Base-by-base conservation (phyloP, 1,139 yeast genomes). In the Arxiozyma heterogenica region DNA sequence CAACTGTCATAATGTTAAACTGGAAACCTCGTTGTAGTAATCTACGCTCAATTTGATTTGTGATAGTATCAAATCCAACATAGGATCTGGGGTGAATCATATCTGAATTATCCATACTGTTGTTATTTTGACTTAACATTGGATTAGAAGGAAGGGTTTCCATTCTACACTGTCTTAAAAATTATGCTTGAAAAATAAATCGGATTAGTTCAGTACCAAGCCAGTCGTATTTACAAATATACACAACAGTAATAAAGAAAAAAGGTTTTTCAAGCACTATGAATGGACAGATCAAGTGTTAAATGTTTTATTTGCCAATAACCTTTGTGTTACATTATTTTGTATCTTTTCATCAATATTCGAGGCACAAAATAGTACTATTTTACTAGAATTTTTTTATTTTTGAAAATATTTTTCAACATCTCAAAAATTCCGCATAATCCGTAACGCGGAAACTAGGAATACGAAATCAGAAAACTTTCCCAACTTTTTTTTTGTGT, bases 31-130 rank as follows among this genome's bases (percentile, higher is more conserved):
- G 81, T 70, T 89, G 91, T 71, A 93, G 78, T 63, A 93, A 77
- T 62, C 97, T 82, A 71, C 86, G 89, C 72, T 93, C 97, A 67
- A 93, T 93, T 74, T 93, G 98, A 46, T 87, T 81, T 54, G 98
- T 93, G 72, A 93, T 91, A 61, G 97, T 86, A 73, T 93, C 98
- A 69, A 93, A 93, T 51, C 98, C 98, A 59, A 91, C 98, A 69
- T 89, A 89, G 1, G 50, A 46, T 5, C 27, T 22, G 12, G 53
- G 53, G 25, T 25, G 38, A 41, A 50, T 27, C 7, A 20, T 44
- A 3, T 18, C 47, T n/a, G 34, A 34, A 22, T 44, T 34, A 44
- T 38, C 30, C n/a, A 11, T 23, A 22, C 17, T 45, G 15, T 30
- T 45, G 9, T 27, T 46, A 20, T 45, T 30, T 20, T 25, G 12